Base-by-base conservation (phyloP, 768 basidiomycete species). In the Fomitopsis pulvina region DNA sequence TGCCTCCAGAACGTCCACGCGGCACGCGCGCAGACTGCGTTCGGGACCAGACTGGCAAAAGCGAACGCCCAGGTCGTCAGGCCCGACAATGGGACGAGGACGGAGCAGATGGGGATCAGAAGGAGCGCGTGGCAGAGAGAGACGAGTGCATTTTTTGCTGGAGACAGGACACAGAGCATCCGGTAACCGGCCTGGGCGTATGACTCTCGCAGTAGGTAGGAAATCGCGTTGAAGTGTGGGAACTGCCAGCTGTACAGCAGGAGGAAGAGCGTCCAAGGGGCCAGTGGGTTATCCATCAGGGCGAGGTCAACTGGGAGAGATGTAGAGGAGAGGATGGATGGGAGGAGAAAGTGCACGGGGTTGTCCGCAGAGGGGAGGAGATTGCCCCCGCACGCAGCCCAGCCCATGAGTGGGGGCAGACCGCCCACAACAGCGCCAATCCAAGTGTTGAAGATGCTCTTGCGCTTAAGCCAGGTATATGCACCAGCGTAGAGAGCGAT, bases 241-340 rank as follows among this genome's bases (percentile, higher is more conserved):
- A 98, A 98, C 63, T 99, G 96, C 95, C 95, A 99, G 53, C 87
- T 87, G 71, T 84, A 99, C 8, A 96, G 77, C 41, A 98, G 67
- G 68, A 85, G 75, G 69, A 89, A 91, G 2, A 99, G 72, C 2
- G 85, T 81, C 51, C 89, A 68, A 0, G 92, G 85, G 0, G 87
- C 80, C 37, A 96, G 77, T 0, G 92, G 84, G 62, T 90, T 93
- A 64, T 94, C 81, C 11, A 71, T 29, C 18, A 38, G 32, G 41
- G 52, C 47, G 7, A 46, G 37, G 54, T 80, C 76, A 25, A 75
- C 52, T 4, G 66, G 52, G 34, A 67, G 54, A n/a, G n/a, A n/a
- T 21, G 59, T 48, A 25, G 70, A 60, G 29, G 74, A 64, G 25
- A 87, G 66, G 63, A 82, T 79, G 1, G 80, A 65, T 2, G 85